Conservation (phyloP, 108 stramenopile genomes). For the Discostella stelligeroides region DNA sequence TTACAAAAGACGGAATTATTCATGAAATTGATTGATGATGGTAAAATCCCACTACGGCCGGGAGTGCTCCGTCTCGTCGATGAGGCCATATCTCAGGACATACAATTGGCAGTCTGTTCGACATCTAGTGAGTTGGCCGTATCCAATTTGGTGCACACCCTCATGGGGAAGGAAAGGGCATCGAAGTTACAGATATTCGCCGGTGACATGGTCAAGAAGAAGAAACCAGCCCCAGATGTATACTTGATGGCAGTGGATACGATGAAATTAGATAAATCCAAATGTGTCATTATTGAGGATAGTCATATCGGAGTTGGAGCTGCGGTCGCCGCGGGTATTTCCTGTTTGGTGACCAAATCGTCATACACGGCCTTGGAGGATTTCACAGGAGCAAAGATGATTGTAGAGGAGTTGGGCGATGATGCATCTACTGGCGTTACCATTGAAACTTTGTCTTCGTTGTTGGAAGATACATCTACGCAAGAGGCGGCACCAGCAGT, state of each 20-base stretch:
- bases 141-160: slow-evolving; percentile 74
- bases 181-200: slow-evolving; percentile 87
- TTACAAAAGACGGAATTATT: slow-evolving; percentile 92
- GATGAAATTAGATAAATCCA: slow-evolving; percentile 83
- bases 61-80: slow-evolving; percentile 89
- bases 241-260: slow-evolving; percentile 89
- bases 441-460: slow-evolving; percentile 58
- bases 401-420: slow-evolving; percentile 85
- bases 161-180: slow-evolving; percentile 85
- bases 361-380: slow-evolving; percentile 88
- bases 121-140: slow-evolving; percentile 94
- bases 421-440: slow-evolving; percentile 63
- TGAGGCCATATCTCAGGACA: slow-evolving; percentile 73
- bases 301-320: slow-evolving; percentile 89
- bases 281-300: slow-evolving; percentile 93
- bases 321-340: slow-evolving; percentile 85
- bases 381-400: slow-evolving; percentile 82
- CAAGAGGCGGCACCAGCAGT: neutral
- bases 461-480: slow-evolving; percentile 23
- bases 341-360: slow-evolving; percentile 85
- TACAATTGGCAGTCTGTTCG: slow-evolving; percentile 88
- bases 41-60: slow-evolving; percentile 81
- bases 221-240: slow-evolving; percentile 94
- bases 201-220: slow-evolving; percentile 89
- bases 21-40: slow-evolving; percentile 80